A percentile compares a stretch with the other conserved stretches of the same genome.
phyloP scores from a whole-genome alignment of 352 stramenopile genomes.

The Pythium scleroteichum region DNA sequence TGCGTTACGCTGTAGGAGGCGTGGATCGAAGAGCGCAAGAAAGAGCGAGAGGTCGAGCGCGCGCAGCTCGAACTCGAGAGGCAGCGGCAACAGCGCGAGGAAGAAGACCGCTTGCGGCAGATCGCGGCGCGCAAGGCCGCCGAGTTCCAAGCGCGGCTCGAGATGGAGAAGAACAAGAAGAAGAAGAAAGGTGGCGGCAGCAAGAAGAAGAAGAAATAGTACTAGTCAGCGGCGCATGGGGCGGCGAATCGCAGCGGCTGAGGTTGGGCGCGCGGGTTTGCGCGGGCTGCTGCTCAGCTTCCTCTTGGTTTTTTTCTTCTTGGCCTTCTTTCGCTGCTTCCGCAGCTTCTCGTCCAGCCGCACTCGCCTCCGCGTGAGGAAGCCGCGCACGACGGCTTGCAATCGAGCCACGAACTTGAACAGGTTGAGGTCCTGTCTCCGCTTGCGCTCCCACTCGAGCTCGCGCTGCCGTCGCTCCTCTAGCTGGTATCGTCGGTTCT shows the following conservation, averaged over 20 bases:
- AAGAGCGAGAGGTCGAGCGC: slow-evolving; percentile 50
- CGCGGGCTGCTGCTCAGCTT: slow-evolving; percentile 4
- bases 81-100: slow-evolving; percentile 51
- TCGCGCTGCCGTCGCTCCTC: slow-evolving; percentile 47
- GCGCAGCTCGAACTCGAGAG: slow-evolving; percentile 18
- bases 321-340: slow-evolving; percentile 31
- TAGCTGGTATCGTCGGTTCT: slow-evolving; percentile 50
- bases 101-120: slow-evolving; percentile 71
- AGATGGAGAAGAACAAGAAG: slow-evolving; percentile 86
- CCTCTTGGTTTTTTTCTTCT: slow-evolving; percentile 31
- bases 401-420: slow-evolving; percentile 55
- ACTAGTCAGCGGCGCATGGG: neutral
- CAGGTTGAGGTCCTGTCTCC: slow-evolving; percentile 45
- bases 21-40: slow-evolving; percentile 78
- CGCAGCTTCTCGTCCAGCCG: slow-evolving; percentile 31
- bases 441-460: slow-evolving; percentile 29
- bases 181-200: slow-evolving; percentile 52
- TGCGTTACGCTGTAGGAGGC: slow-evolving; percentile 47
- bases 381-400: slow-evolving; percentile 61
- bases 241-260: neutral
- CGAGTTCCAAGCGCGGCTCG: slow-evolving; percentile 65
- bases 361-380: slow-evolving; percentile 46
- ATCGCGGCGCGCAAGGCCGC: slow-evolving; percentile 65
- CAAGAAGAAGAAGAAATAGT: slow-evolving; percentile 66
- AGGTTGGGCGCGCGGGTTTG: neutral